A percentile compares a stretch with the other conserved stretches of the same genome.
These are phyloP conservation scores for Dendrobium nobile DNA, from an alignment of 106 monocot species.

Conservation along the genomic window DNA sequence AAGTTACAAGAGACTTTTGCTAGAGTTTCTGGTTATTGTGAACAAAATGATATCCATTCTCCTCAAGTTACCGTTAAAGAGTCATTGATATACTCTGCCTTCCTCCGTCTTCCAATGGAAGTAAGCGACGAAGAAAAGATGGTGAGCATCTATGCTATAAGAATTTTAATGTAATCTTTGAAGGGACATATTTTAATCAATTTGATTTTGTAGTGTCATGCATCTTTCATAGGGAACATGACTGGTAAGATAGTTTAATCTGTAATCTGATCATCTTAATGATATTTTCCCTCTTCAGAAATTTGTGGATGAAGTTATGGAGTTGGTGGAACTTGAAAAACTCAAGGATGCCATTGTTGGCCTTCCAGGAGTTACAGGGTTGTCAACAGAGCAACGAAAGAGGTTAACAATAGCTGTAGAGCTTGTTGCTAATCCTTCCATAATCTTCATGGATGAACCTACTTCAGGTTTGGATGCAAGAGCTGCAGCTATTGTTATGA, in stretches of 20 bases:
- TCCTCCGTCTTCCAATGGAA: constrained; percentile 45
- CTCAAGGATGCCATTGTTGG: constrained; percentile 62
- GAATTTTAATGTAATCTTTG: background rate
- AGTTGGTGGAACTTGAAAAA: constrained; percentile 56
- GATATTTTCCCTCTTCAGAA: constrained; percentile 21
- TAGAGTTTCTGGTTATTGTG: constrained; percentile 62
- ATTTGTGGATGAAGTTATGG: constrained; percentile 80
- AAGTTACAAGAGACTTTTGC: constrained; percentile 68
- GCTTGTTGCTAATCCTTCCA: constrained; percentile 76
- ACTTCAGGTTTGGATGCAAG: constrained; percentile 71
- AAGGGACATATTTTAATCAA: background rate
- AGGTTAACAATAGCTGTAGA: constrained; percentile 77
- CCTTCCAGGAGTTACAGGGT: constrained; percentile 56
- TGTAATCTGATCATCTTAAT: background rate
- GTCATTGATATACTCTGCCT: constrained; percentile 56
- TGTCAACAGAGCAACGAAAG: constrained; percentile 77
- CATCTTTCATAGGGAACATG: background rate
- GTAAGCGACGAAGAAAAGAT: constrained; percentile 40
- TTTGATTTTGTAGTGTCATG: background rate
- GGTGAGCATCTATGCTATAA: constrained; percentile 19
- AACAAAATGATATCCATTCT: constrained; percentile 73
- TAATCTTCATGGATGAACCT: constrained; percentile 86
- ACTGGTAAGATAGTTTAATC: background rate
- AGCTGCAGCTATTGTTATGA: constrained; percentile 76
- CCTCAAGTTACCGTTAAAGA: constrained; percentile 67